Conservation (phyloP, 768 basidiomycete genomes). For the Floccularia luteovirens region DNA sequence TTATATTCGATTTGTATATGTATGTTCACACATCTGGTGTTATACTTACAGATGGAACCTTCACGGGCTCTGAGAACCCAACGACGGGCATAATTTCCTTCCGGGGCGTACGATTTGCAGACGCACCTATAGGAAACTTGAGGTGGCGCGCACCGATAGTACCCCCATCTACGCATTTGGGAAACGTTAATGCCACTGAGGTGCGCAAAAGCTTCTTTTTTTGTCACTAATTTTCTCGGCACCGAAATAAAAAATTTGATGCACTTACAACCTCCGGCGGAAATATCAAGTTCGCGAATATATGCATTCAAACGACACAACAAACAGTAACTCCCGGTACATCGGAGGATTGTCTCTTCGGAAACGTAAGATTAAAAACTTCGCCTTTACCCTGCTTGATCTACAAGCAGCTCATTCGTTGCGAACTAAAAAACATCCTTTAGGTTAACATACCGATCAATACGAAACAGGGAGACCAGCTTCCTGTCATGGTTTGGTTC, state of each 20-base stretch:
- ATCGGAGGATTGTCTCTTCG: slow-evolving; percentile 35
- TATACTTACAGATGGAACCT: slow-evolving; percentile 26
- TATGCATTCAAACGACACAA: slow-evolving; percentile 25
- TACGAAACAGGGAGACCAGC: slow-evolving; percentile 11
- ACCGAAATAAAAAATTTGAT: slow-evolving; percentile 1
- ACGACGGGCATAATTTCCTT: slow-evolving; percentile 26
- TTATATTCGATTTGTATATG: neutral
- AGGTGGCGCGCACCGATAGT: slow-evolving; percentile 31
- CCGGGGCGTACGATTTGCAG: slow-evolving; percentile 33
- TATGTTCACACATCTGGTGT: neutral
- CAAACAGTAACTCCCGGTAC: slow-evolving; percentile 17
- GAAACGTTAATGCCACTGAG: slow-evolving; percentile 25
- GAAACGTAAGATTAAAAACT: slow-evolving; percentile 21
- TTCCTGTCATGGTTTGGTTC: slow-evolving; percentile 34
- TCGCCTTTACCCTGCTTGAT: neutral
- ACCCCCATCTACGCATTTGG: slow-evolving; percentile 27
- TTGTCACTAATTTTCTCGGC: neutral
- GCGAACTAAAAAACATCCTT: neutral
- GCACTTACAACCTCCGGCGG: neutral
- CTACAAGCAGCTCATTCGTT: too few species aligned
- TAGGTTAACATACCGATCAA: slow-evolving; percentile 27
- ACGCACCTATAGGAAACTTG: slow-evolving; percentile 31
- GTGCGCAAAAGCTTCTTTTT: slow-evolving; percentile 10
- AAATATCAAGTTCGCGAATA: slow-evolving; percentile 23
- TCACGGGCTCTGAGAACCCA: slow-evolving; percentile 21